Base-by-base conservation (phyloP, 768 basidiomycete species). In the Cyathus striatus region DNA sequence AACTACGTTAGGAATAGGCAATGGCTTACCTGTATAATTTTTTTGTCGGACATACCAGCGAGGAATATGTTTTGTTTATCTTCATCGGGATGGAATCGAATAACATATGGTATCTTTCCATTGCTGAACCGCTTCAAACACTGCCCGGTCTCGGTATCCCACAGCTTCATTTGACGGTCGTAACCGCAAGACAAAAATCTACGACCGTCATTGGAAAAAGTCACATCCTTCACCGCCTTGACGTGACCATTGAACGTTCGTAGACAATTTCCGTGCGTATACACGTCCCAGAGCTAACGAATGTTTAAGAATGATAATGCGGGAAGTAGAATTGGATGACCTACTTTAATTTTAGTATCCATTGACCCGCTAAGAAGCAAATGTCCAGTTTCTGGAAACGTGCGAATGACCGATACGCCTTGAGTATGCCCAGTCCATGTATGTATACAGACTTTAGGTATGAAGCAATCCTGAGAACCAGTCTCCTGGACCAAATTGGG, bases 121-220 rank as follows among this genome's bases (percentile, higher is more conserved):
- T 97, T 98, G 50, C 88, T 86, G 67, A 98, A 99, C 5, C 94
- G 86, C 61, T 97, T 89, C 47, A 96, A 65, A 66, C 96, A 98
- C 68, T 97, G 90, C 1, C 93, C 95, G 0, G 96, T 98, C 67
- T 99, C 96, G 16, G 96, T 97, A 56, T 99, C 95, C 96, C 96
- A 99, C 10, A 97, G 73, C 65, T 99, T 99, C 83, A 98, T 93
- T 60, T 92, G 87, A 40, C 93, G 86, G 63, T 99, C 96, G 55
- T 96, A 98, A 40, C 81, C 85, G 51, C 94, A 95, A 13, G 90
- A 93, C 38, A 99, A 61, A 70, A 99, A 98, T 49, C 73, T 76
- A 25, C 75, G 76, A 1, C 96, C 96, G 49, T 91, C 88, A 58
- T 96, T 97, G 41, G 92, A 92, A 63, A 99, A 99, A 6, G 83